These are phyloP conservation scores for Nicotiana noctiflora DNA, from an alignment of 257 asterid species.

Conservation along the genomic window DNA sequence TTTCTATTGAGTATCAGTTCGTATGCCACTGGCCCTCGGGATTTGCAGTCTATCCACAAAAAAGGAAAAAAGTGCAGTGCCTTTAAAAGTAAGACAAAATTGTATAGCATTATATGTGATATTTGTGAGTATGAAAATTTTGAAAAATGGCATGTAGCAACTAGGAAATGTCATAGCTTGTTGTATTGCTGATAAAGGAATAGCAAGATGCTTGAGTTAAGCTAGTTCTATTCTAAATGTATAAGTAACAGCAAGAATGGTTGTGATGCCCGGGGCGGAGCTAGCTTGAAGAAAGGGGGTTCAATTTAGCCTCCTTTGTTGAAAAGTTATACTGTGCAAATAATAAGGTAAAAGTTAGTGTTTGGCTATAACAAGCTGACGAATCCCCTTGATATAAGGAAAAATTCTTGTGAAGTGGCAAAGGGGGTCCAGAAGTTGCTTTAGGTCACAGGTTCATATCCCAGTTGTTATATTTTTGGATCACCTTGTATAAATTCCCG, in stretches of 20 bases:
- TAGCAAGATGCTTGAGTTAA: neutral
- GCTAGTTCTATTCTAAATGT: neutral
- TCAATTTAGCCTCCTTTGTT: too few species aligned
- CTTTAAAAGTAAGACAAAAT: neutral
- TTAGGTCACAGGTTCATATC: too few species aligned
- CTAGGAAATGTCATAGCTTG: conserved; percentile 5
- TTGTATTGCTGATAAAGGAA: neutral
- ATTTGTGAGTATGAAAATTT: neutral
- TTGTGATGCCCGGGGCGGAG: neutral
- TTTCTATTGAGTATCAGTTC: neutral
- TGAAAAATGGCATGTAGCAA: neutral
- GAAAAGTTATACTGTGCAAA: too few species aligned
- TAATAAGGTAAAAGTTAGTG: too few species aligned
- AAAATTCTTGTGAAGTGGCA: too few species aligned
- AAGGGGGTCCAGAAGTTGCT: too few species aligned
- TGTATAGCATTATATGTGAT: neutral
- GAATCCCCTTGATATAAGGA: too few species aligned
- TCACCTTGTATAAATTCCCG: too few species aligned
- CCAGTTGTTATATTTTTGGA: too few species aligned
- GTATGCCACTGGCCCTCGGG: neutral
- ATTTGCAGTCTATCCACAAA: neutral
- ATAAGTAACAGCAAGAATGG: neutral
- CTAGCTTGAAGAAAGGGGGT: too few species aligned
- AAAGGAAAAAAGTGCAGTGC: neutral
- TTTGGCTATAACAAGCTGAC: too few species aligned